Evolutionary conservation across 805 yeast genomes (phyloP), one percentile per base, ranked within the genome.

Genomic region (Saccharomycopsis sp.): DNA sequence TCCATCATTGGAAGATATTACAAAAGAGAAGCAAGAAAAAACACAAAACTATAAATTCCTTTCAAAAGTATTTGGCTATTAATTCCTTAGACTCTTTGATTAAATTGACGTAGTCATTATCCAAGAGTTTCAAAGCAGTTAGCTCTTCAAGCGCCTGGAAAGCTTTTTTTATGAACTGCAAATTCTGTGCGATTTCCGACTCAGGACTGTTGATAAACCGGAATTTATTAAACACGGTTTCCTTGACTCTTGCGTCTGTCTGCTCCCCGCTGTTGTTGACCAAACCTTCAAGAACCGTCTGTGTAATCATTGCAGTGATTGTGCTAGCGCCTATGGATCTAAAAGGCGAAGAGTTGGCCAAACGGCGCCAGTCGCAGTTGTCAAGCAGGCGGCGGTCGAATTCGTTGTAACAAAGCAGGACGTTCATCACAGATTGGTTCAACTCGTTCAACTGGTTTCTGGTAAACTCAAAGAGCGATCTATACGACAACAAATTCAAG

Each of bases 301-400:
- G 83, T 3, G 79, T 72, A 2, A 85, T 73, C 9, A 86, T 76
- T 5, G 88, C 92, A 64, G 84, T 68, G 14, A 87, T 72, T 1
- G 89, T 82, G 65, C 78, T 85, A 59, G 88, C 85, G 34, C 81
- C 68, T 48, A 74, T 73, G 24, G 67, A 68, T 58, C 75, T 78
- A 65, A 87, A 89, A 9, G 96, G 96, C 54, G 86, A 65, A 59
- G 79, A 75, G 12, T 71, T 64, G 1, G 81, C 79, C 50, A 90
- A 69, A 5, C 71, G 61, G 52, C 75, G 71, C 97, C 97, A 90
- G 1, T 79, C 78, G 16, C 66, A 61, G 62, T 77, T 80, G 2
- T 73, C 66, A 56, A 72, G 72, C 0, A 72, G 68, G 8, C 76
- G 65, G 66, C 89, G 83, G 56, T 84, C 76, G 52, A 80, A 83